These are phyloP conservation scores for Penicillium subrubescens DNA, from an alignment of 495 filamentous ascomycete species.

Conservation along the genomic window DNA sequence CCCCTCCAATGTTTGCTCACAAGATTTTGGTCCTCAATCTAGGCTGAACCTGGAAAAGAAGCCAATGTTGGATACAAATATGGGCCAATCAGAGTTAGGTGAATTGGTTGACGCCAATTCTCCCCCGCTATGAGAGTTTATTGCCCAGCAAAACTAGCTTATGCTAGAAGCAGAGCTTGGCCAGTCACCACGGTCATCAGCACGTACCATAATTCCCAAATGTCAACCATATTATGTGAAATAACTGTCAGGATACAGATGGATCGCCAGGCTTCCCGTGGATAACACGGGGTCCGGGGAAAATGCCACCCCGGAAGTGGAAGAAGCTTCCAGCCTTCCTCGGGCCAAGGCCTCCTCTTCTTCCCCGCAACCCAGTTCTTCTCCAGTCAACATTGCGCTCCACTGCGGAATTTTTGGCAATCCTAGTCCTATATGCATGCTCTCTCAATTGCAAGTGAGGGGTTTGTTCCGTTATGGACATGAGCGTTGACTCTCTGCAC, in stretches of 20 bases:
- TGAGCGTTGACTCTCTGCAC: slow-evolving; percentile 11
- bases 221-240: neutral
- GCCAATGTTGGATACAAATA: neutral
- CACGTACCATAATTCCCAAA: neutral
- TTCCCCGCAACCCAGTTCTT: slow-evolving; percentile 1
- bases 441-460: neutral
- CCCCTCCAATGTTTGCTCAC: neutral
- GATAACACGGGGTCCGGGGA: slow-evolving; percentile 2
- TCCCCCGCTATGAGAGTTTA: no score
- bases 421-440: neutral
- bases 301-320: neutral
- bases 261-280: no score
- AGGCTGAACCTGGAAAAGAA: neutral
- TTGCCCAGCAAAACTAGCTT: no score
- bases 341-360: neutral
- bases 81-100: no score
- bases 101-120: neutral
- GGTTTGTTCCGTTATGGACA: slow-evolving; percentile 8
- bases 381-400: neutral
- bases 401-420: neutral
- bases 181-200: neutral
- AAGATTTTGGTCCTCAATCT: neutral
- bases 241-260: no score
- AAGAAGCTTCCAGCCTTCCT: slow-evolving; percentile 7
- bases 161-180: neutral